These are phyloP conservation scores for Microcyclospora pomicola DNA, from an alignment of 2,329 filamentous ascomycete genomes.

Conservation along the genomic window DNA sequence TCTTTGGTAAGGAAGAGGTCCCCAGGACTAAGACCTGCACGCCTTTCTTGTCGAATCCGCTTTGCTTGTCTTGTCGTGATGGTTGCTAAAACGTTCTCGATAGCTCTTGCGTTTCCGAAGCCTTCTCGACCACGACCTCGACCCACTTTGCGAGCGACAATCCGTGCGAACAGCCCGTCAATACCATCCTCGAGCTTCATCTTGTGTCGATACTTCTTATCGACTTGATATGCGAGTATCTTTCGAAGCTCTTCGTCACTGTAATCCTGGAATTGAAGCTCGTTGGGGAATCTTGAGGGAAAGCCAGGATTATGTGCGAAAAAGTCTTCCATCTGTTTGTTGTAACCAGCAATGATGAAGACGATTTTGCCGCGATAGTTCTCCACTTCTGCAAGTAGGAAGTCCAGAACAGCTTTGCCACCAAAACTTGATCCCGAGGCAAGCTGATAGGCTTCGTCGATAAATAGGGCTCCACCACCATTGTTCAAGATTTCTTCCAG, in stretches of 20 bases:
- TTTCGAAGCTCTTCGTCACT: conserved; percentile 47
- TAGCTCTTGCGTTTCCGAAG: conserved; percentile 58
- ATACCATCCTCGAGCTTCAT: conserved; percentile 49
- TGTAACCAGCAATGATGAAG: conserved; percentile 61
- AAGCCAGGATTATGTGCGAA: conserved; percentile 62
- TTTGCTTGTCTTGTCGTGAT: conserved; percentile 47
- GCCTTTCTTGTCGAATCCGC: conserved; percentile 38
- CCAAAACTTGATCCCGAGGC: conserved; percentile 43
- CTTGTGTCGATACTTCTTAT: conserved; percentile 36
- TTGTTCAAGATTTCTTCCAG: conserved; percentile 42
- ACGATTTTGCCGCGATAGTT: conserved; percentile 55
- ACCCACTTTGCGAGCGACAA: conserved; percentile 48
- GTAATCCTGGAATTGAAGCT: conserved; percentile 57
- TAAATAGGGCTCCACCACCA: conserved; percentile 58
- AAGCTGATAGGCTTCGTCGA: conserved; percentile 69
- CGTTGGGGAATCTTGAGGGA: conserved; percentile 51
- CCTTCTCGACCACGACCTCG: conserved; percentile 48
- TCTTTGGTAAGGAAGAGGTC: conserved; percentile 49
- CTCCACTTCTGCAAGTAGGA: conserved; percentile 57
- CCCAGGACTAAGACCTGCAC: conserved; percentile 30
- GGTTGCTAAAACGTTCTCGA: conserved; percentile 46
- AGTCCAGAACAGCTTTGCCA: conserved; percentile 53
- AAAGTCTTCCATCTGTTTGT: conserved; percentile 61
- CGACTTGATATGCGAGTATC: conserved; percentile 45
- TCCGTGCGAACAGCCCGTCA: conserved; percentile 48